Evolutionary conservation across 2,329 filamentous ascomycete genomes (phyloP), one percentile per base, ranked within the genome.

Genomic region (Cladosporium colombiae): DNA sequence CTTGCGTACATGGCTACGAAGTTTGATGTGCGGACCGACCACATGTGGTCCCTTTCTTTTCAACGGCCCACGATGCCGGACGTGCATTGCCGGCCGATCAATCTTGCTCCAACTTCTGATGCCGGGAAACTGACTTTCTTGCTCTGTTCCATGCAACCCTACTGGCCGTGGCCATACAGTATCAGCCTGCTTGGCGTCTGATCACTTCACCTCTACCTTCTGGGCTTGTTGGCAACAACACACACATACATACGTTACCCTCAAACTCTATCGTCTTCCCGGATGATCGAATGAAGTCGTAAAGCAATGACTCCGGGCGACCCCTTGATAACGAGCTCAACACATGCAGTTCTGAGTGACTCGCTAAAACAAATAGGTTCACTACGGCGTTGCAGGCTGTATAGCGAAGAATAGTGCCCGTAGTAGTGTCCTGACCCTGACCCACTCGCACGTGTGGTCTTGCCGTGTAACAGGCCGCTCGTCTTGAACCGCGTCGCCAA

Each of bases 1-100:
- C 52, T 55, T 55, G 52, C 52, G 52, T 33, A 21, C n/a, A 55
- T 55, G 27, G 52, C 52, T 33, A 10, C 52, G 31, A 55, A 55
- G 52, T n/a, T 14, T 33, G 52, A 33, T 33, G 52, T 55, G n/a
- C 27, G 52, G 52, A 31, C 52, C 52, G 52, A 31, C 52, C 52
- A 55, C 52, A n/a, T 33, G 29, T 18, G 27, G 29, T n/a, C 25
- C 52, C 27, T 16, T 31, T 52, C 27, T 21, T 46, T 18, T 46
- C 2, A 46, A 7, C 40, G 40, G 40, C 40, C n/a, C 40, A 21
- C n/a, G n/a, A 21, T 46, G 4, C 40, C 40, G 40, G 40, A 46
- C 40, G 40, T 46, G 40, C 40, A 46, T 46, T 57, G 55, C 57
- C 57, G 57, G 57, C 8, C 27, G 40, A 60, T 60, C 57, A 60